Evolutionary conservation across 345 rosid species (phyloP), one percentile per base, ranked within the genome.

Genomic region (Eucalyptus sp.): DNA sequence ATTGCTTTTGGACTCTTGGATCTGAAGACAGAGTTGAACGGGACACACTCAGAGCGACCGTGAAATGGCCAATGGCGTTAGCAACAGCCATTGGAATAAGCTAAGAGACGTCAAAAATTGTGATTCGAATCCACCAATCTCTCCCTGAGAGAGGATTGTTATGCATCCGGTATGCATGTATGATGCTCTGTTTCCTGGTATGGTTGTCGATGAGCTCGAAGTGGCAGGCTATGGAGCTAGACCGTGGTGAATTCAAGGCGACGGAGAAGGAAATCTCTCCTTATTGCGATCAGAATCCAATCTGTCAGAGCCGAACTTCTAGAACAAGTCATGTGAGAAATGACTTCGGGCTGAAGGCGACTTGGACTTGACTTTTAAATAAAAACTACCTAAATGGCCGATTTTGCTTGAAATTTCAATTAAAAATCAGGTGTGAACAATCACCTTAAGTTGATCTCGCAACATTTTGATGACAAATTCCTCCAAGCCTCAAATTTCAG

Each of bases 361-460:
- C 1, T 56, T 8, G 60, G 60, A 56, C 60, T 22, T 2, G 60
- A 27, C 60, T 37, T 56, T 22, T 56, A 4, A 24, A 56, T 1
- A 22, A 22, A 54, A 56, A 56, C 27, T 0, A 22, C 27, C 0
- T 56, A 22, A 3, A 56, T 56, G 27, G 5, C 2, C 27, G 0
- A 56, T 56, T 24, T 56, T 56, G 29, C 29, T 22, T 0, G 29
- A 56, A 56, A 24, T 56, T 24, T 56, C 1, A 1, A 24, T 56
- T 24, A 56, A 56, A 56, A 9, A 56, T 56, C 5, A 24, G 29
- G 13, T 10, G 6, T 56, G 13, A 0, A 56, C 1, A 2, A 22
- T 22, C 6, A 56, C 0, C 3, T 0, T 24, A 56, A 10, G 4
- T 22, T 9, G 29, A 56, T 22, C 27, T 0, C 29, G 1, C 0